Percentiles rank a stretch among this genome's conserved stretches.
These are phyloP conservation scores for Apiosordaria backusii DNA, from an alignment of 495 filamentous ascomycete species.

Conservation along the genomic window DNA sequence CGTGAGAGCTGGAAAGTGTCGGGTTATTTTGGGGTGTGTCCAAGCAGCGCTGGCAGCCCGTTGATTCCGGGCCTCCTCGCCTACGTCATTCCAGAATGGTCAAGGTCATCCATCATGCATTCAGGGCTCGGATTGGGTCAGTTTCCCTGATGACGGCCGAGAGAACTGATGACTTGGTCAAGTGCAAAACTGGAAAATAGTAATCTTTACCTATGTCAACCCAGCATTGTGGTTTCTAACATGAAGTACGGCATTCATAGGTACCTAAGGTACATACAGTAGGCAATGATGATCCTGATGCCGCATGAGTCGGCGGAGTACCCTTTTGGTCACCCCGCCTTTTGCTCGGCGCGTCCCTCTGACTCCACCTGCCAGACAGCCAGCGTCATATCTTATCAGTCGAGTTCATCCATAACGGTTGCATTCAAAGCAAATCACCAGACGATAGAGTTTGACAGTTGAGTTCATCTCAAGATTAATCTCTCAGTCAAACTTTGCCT, in stretches of 20 bases:
- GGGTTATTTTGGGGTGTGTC: background rate
- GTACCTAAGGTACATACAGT: too few relatives aligned
- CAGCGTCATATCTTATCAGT: background rate
- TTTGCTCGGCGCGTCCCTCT: background rate
- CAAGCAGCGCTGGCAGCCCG: background rate
- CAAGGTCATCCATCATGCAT: conserved; percentile 12
- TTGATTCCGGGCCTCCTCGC: background rate
- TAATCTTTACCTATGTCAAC: background rate
- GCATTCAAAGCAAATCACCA: background rate
- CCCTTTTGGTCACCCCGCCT: conserved; percentile 6
- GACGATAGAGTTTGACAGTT: background rate
- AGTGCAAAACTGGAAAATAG: background rate
- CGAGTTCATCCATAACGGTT: background rate
- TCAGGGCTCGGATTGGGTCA: conserved; percentile 12
- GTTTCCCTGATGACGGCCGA: background rate
- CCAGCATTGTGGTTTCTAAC: conserved; percentile 27
- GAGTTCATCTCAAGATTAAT: background rate
- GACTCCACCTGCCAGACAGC: background rate
- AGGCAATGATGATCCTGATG: background rate
- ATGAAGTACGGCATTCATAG: conserved; percentile 26
- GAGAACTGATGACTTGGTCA: conserved; percentile 14
- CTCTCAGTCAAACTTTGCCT: background rate
- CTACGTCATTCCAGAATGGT: background rate
- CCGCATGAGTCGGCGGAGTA: background rate
- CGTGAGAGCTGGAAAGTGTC: background rate